Evolutionary conservation across 2,329 filamentous ascomycete species (phyloP), one percentile per base, ranked within the genome.

Genomic region (Acrodontium crateriforme): DNA sequence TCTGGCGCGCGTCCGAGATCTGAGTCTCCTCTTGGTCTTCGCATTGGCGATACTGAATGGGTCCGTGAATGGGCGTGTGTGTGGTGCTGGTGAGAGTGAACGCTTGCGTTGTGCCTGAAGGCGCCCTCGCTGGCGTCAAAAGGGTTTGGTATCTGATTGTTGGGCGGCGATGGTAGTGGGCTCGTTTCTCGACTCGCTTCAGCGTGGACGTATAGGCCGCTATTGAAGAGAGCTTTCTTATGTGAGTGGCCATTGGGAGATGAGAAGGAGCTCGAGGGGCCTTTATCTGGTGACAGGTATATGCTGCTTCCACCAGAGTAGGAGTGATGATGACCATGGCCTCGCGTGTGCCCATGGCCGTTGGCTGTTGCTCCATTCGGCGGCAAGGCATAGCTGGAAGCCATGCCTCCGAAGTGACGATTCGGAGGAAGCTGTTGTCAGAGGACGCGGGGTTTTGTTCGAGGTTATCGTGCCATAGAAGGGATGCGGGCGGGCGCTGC

Each of bases 321-420:
- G 20, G 40, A 36, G 12, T 44, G 20, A 38, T 36, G 38, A 46
- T 48, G 32, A 34, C 41, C 33, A 48, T 53, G 37, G 36, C 38
- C n/a, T n/a, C n/a, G n/a, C n/a, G 50, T 40, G 41, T 44, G 30
- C 46, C 41, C 28, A 41, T 30, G 27, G 15, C 32, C 30, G 26
- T 35, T 36, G 27, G 18, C 29, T 28, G 21, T 35, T n/a, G n/a
- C n/a, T n/a, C n/a, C n/a, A n/a, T n/a, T n/a, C n/a, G n/a, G n/a
- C 26, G 59, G 58, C 37, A 60, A 49, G 24, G 57, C 57, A 50
- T 61, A 61, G 32, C 54, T 56, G 32, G 58, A 59, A 35, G 58
- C 56, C 58, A 62, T 62, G 13, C 5, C n/a, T n/a, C n/a, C n/a
- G n/a, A n/a, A n/a, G n/a, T n/a, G n/a, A n/a, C n/a, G n/a, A n/a